phyloP scores from a whole-genome alignment of 345 rosid species.

The Anastatica hierochuntica region DNA sequence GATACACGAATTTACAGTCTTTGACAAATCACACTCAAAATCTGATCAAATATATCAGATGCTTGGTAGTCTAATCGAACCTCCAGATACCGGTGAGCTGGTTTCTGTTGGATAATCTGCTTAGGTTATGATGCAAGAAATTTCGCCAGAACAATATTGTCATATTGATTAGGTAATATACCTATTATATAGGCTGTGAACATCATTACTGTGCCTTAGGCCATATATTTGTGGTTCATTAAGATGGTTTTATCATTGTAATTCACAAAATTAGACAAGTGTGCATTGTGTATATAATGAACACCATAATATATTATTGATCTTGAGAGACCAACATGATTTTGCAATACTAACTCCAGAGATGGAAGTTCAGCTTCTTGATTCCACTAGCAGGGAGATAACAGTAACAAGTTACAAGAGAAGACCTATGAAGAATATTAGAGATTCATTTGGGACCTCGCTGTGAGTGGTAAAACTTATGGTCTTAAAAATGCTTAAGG shows the following conservation, averaged over 20 bases:
- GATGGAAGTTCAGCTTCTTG: slow-evolving; percentile 7
- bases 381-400: not conserved
- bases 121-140: not conserved
- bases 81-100: slow-evolving; percentile 24
- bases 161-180: not conserved
- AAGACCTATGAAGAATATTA: not conserved
- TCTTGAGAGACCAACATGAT: not conserved
- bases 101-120: slow-evolving; percentile 14
- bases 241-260: slow-evolving; percentile 14
- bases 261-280: not conserved
- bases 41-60: slow-evolving; percentile 51
- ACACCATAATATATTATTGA: not conserved
- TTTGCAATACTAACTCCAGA: slow-evolving; percentile 1
- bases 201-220: too few species aligned
- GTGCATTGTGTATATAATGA: slow-evolving; percentile 1
- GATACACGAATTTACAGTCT: slow-evolving; percentile 50
- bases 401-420: too few species aligned
- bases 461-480: slow-evolving; percentile 4
- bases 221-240: slow-evolving; percentile 7
- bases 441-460: not conserved
- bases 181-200: not conserved
- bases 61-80: slow-evolving; percentile 35
- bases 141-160: not conserved
- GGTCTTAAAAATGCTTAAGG: not conserved
- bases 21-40: slow-evolving; percentile 53